Base-by-base conservation (phyloP, 192 early-diverging fungal genomes). In the Coemansia sp. region DNA sequence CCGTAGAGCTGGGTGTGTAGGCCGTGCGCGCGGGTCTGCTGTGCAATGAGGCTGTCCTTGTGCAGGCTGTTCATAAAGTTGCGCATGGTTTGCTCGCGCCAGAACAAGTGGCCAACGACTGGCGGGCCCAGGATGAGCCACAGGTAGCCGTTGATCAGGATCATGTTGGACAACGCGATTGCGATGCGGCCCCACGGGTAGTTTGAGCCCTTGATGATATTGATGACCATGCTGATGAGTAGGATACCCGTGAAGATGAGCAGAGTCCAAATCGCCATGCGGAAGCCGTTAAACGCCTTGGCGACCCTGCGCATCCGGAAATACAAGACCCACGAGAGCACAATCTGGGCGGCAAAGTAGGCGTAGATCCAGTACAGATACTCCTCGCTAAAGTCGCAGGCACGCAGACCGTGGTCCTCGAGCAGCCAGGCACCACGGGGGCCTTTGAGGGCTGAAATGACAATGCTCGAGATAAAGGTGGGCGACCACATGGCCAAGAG, bases 31-130 rank as follows among this genome's bases (percentile, higher is more conserved):
- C 71, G 67, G 16, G 76, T 73, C 68, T 79, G 76, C 68, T 79
- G 76, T n/a, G 76, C 76, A 31, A 79, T 70, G 61, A 79, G 66
- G 29, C 70, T 71, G 63, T 79, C 77, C 61, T 79, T 79, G 65
- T 79, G 77, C 46, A 79, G 33, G 47, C 58, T 74, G 61, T 79
- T 79, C 77, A 79, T 79, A 64, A 79, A 79, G 49, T 73, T 68
- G 44, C 77, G 77, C 77, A 79, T 79, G 36, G 72, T 74, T 18
- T 79, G 77, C 65, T 79, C 77, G 39, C 77, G 77, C 65, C 71
- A 74, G 65, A 79, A 79, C 55, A 79, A 41, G 57, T 79, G 77
- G 15, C 77, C 77, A 43, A 79, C 41, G 18, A 79, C 77, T 4
- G 77, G 77, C 34, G 68, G 47, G 34, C 77, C 77, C n/a, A 79